These are phyloP conservation scores for Gardenia jasminoides DNA, from an alignment of 257 asterid genomes.

Conservation along the genomic window DNA sequence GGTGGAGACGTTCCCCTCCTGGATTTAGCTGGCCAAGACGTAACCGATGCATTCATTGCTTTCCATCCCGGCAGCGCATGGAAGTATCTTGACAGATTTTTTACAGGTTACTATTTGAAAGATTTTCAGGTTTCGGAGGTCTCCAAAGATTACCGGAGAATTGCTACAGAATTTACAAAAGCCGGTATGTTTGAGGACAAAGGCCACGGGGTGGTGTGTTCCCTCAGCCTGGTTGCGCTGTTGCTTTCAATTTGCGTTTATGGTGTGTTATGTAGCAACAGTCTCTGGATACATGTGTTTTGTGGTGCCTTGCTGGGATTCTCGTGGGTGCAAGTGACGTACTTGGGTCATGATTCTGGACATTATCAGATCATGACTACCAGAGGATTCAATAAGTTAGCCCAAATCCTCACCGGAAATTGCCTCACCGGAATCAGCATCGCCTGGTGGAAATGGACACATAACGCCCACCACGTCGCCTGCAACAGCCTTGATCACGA, in stretches of 20 bases:
- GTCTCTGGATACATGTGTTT: slow-evolving; percentile 32
- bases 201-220: slow-evolving; percentile 43
- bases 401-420: slow-evolving; percentile 70
- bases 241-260: slow-evolving; percentile 26
- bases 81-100: slow-evolving; percentile 37
- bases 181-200: slow-evolving; percentile 46
- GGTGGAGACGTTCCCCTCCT: slow-evolving; percentile 41
- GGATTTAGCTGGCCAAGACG: slow-evolving; percentile 47
- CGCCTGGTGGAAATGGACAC: slow-evolving; percentile 99
- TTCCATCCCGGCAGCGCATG: slow-evolving; percentile 50
- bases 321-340: slow-evolving; percentile 50
- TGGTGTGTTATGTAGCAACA: slow-evolving; percentile 30
- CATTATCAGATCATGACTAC: slow-evolving; percentile 70
- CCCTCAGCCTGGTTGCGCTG: slow-evolving; percentile 13
- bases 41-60: slow-evolving; percentile 52
- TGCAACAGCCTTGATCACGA: slow-evolving; percentile 90
- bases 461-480: slow-evolving; percentile 77
- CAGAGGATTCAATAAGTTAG: slow-evolving; percentile 44
- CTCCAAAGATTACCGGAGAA: slow-evolving; percentile 40
- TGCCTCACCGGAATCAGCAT: slow-evolving; percentile 91
- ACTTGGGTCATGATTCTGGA: slow-evolving; percentile 91
- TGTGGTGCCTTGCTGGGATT: slow-evolving; percentile 41
- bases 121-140: slow-evolving; percentile 47
- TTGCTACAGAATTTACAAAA: slow-evolving; percentile 27
- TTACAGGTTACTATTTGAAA: slow-evolving; percentile 36